Base-by-base conservation (phyloP, 768 basidiomycete species). In the Rhizopogon vinicolor region DNA sequence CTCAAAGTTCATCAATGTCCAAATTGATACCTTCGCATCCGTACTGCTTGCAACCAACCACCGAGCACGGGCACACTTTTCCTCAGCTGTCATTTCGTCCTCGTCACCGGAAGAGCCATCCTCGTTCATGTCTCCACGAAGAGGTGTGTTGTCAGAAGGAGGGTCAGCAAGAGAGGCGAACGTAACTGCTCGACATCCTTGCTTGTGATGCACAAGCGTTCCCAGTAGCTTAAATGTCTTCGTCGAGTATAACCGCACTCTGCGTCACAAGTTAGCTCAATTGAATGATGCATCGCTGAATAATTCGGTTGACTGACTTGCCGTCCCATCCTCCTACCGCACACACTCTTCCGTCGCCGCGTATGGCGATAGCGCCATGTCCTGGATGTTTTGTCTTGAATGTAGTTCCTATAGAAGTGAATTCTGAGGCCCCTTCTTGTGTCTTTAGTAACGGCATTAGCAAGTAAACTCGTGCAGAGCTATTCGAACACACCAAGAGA, bases 261-360 rank as follows among this genome's bases (percentile, higher is more conserved):
- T 97, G 64, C 2, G 39, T 14, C 5, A 31, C 22, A 43, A 39
- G 39, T 51, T n/a, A 16, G 19, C 44, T 14, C 2, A 39, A 43
- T 53, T 28, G 41, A 41, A 19, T 28, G 22, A 14, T 13, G 9
- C 35, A 37, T 44, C 3, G n/a, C 40, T 13, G n/a, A 41, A 31
- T 29, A 55, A 44, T 22, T n/a, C 28, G 14, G 13, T 42, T 39
- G 6, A 72, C 89, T 62, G 60, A 94, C 95, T 78, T 83, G 37
- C 96, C 94, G 58, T 98, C 94, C 96, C 96, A 98, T 0, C 94
- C 93, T 2, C 89, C 95, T 2, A 94, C 75, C 0, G 93, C 94
- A 61, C 93, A 88, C 0, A 98, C 82, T 19, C 80, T 79, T 0
- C 86, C 91, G 60, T 90, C 86, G 37, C 82, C 78, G 5, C 85